Evolutionary conservation across 2,329 filamentous ascomycete genomes (phyloP), one percentile per base, ranked within the genome.

Genomic region (Biscogniauxia marginata): DNA sequence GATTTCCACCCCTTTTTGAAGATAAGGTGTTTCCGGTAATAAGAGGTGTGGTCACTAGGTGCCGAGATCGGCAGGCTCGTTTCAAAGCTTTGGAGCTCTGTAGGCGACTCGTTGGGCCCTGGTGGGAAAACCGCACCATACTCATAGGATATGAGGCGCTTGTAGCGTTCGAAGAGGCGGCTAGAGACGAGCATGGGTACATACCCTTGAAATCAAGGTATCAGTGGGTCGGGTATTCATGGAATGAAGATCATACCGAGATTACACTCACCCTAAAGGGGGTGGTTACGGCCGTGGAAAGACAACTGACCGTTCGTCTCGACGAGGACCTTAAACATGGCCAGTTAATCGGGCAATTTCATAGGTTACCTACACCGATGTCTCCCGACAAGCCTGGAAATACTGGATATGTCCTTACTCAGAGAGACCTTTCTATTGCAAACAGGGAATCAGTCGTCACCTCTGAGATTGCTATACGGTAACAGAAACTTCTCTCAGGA

Each of bases 181-280:
- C 44, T 4, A 49, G 57, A 19, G 60, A 62, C 7, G 55, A 50
- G 6, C 20, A 23, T 9, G 60, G 60, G 9, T 19, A 43, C 19
- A 56, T 62, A 30, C 60, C 60, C 19, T 21, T 48, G 18, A 16
- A 22, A 19, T 43, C 53, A 9, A 50, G 57, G 19, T 57, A 58
- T 19, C 49, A 50, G 20, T 60, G 60, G 60, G 48, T 30, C 25
- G n/a, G 16, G 7, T 58, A 49, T 9, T 55, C 57, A 22, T 62
- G 58, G 55, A 58, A 57, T 20, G 52, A 56, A 4, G 60, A 60
- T 47, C 55, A 58, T 25, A 55, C 60, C 3, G 57, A 60, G 21
- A 43, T 60, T 39, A 53, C 52, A 9, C 54, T 62, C 34, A 54
- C 49, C 4, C 49, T 62, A 11, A 58, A 45, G 4, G 22, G 50